Evolutionary conservation across 805 yeast species (phyloP), one percentile per base, ranked within the genome.

Genomic region (Schizosaccharomyces cryophilus): DNA sequence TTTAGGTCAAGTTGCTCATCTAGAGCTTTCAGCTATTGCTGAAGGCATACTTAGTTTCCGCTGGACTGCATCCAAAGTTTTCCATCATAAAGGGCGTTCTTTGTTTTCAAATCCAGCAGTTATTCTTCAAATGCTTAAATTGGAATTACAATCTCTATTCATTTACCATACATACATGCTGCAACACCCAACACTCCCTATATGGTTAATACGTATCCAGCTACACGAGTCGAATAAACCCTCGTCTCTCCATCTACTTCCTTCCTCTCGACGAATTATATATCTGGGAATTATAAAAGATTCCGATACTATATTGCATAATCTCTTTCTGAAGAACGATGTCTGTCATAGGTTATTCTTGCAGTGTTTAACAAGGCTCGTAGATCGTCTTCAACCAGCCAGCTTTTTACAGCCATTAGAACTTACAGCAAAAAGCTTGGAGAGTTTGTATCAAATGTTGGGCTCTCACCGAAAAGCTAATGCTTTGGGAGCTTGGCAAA

Each of bases 401-500:
- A 19, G 19, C n/a, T 17, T 17, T 17, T 5, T 51, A 24, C 56
- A 29, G 4, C 30, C 30, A 6, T 4, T 51, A 29, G 30, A 21
- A 17, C 9, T 51, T 5, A 29, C 31, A 2, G 30, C 29, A 5
- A 51, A 51, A 29, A 24, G 19, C 11, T 29, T 51, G 19, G 35
- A 21, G 9, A 51, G 30, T 17, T 9, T 51, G 13, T 51, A 29
- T 29, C 21, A 21, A 17, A 21, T 24, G 3, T 5, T 51, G 7
- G 56, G 56, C n/a, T 21, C 31, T n/a, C 30, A 51, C 26, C 30
- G 35, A 29, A 17, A 51, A 21, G 38, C 56, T 6, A 29, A 29
- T 51, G 56, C 56, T 29, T 29, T 51, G 9, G 56, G 56, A 24
- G 66, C 67, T 9, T 65, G 67, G 67, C 59, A 54, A 19, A 56